Evolutionary conservation across 306 rosid species (phyloP), one percentile per base, ranked within the genome.

Genomic region (Vigna hirtella): DNA sequence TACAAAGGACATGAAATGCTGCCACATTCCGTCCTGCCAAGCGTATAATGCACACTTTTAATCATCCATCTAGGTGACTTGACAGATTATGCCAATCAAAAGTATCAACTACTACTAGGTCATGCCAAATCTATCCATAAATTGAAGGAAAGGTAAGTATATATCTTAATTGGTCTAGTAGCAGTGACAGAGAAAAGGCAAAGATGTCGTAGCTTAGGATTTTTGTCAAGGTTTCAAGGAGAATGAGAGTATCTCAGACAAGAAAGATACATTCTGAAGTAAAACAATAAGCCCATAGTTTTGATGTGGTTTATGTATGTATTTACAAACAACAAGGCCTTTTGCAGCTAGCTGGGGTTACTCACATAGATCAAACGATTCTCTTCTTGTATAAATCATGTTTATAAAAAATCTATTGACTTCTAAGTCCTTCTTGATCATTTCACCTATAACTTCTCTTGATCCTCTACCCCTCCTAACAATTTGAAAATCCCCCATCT

Each of bases 1-100:
- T 16, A 14, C 20, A 50, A 63, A 75, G 58, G 61, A 69, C 30
- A 26, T 52, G 53, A 43, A 68, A 15, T 40, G 24, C 74, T 45
- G 68, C 77, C 58, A 64, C 61, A 72, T 64, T 64, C 73, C 74
- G 4, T 30, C 15, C 9, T 61, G 8, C 5, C 38, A 43, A 15
- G 50, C 50, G 11, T n/a, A 10, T 52, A 17, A 10, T 7, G 58
- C 26, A 80, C 20, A 8, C 12, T 9, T 47, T 79, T 26, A 70
- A 76, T 43, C 59, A 55, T 62, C 77, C 49, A 72, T 48, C 59
- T 40, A 5, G 14, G 59, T 43, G 42, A 67, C 22, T 6, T 36
- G 18, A 55, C 28, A 81, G 66, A 81, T 47, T 15, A 66, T 58
- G 81, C 48, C 72, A 36, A 71, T 24, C 30, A 66, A 66, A 72